Base-by-base conservation (phyloP, 306 rosid species). In the Sindora glabra region DNA sequence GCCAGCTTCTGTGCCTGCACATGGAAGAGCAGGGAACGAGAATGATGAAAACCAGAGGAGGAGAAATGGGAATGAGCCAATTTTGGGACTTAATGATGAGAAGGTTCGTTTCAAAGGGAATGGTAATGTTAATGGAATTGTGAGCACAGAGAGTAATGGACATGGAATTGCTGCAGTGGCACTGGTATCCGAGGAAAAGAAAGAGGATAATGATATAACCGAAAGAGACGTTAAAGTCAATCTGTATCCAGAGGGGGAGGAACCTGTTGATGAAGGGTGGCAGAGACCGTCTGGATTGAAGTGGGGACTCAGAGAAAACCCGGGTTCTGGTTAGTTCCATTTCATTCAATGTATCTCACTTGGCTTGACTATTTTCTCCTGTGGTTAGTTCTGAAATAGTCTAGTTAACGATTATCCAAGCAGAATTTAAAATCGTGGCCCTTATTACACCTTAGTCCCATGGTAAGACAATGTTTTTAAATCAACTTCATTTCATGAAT, bases 261-360 rank as follows among this genome's bases (percentile, higher is more conserved):
- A 73, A 44, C 68, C 39, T 59, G 62, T 37, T 65, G 33, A 26
- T 58, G 77, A 75, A 73, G 86, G 54, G 60, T 79, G 89, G 82
- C 67, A 47, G 5, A 59, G 73, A 55, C 68, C 72, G 1, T 63
- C 84, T 11, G 71, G 53, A 38, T 74, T 90, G 79, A 90, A 83
- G 69, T 72, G 79, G 44, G 89, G 97, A 22, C 77, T 81, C 27
- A 76, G 82, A 33, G 90, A 84, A 33, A 80, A 84, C 73, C 95
- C 89, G 30, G 78, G 90, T 55, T 40, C 74, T 32, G 96, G 97
- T 90, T 60, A 74, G 86, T 81, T 27, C 26, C 64, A 64, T 22
- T 8, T 56, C 22, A 24, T 21, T 51, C 34, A n/a, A 48, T 66
- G 0, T 59, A 7, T 30, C 4, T n/a, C n/a, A n/a, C n/a, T n/a